A percentile compares a stretch with the other conserved stretches of the same genome.
phyloP scores from a whole-genome alignment of 495 filamentous ascomycete genomes.

The Niebla homalea region DNA sequence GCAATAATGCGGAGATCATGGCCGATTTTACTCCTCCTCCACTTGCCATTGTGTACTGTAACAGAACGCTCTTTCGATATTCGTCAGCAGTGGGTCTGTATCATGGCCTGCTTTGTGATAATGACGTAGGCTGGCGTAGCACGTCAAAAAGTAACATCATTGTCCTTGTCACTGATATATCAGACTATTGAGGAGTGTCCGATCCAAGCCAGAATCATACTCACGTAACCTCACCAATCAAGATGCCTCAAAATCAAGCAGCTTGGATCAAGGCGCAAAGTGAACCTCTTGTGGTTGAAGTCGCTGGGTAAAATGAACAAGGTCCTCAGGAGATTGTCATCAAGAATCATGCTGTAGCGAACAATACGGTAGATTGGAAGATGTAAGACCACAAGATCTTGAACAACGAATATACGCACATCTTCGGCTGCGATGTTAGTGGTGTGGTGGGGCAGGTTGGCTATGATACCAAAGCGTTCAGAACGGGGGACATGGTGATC shows the following conservation, averaged over 20 bases:
- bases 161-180: too few relatives aligned
- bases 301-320: slow-evolving; percentile 22
- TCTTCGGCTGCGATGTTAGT: slow-evolving; percentile 41
- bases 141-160: too few relatives aligned
- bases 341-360: slow-evolving; percentile 28
- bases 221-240: too few relatives aligned
- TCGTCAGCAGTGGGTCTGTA: too few relatives aligned
- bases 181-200: too few relatives aligned
- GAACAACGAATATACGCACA: slow-evolving; percentile 29
- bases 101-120: too few relatives aligned
- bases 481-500: slow-evolving; percentile 21
- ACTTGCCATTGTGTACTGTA: too few relatives aligned
- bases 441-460: slow-evolving; percentile 40
- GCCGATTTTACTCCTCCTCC: too few relatives aligned
- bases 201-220: too few relatives aligned
- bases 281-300: slow-evolving; percentile 21
- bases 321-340: slow-evolving; percentile 24
- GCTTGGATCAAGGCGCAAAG: slow-evolving; percentile 22
- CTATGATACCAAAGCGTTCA: slow-evolving; percentile 27
- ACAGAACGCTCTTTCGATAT: too few relatives aligned
- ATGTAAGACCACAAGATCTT: slow-evolving; percentile 23
- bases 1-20: too few relatives aligned
- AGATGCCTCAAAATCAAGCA: slow-evolving; percentile 22
- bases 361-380: slow-evolving; percentile 37
- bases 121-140: too few relatives aligned